Evolutionary conservation across 2,329 filamentous ascomycete genomes (phyloP).

Genomic region (Tolypocladium inflatum): DNA sequence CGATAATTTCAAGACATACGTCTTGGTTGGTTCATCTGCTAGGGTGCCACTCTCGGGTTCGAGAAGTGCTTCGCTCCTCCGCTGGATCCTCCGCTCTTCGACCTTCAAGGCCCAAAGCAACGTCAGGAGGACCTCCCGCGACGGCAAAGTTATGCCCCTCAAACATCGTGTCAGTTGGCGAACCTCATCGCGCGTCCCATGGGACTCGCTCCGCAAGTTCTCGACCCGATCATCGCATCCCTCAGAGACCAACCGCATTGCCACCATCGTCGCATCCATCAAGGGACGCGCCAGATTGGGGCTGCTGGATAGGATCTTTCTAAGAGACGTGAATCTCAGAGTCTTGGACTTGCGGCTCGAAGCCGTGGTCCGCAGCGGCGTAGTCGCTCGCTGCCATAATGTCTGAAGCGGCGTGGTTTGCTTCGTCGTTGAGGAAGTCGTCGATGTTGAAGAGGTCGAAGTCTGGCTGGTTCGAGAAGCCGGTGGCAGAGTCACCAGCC

Average conservation of each 20-base stretch:
- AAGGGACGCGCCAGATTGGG: conserved; percentile 65
- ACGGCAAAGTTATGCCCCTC: conserved; percentile 29
- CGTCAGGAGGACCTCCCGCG: conserved; percentile 37
- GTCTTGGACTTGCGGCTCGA: conserved; percentile 44
- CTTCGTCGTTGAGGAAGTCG: conserved; percentile 47
- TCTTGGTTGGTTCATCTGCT: conserved; percentile 12
- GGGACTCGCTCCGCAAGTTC: conserved; percentile 20
- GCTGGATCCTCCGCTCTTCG: conserved; percentile 27
- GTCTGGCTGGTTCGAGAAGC: conserved; percentile 29
- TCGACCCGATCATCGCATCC: conserved; percentile 37
- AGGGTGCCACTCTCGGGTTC: conserved; percentile 14
- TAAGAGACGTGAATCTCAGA: conserved; percentile 51
- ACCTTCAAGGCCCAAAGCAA: conserved; percentile 35
- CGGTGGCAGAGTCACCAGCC: conserved; percentile 48
- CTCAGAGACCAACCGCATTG: conserved; percentile 63
- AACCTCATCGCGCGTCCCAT: conserved; percentile 26
- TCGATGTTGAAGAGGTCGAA: conserved; percentile 41
- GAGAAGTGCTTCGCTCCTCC: conserved; percentile 10
- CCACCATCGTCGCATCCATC: conserved; percentile 63
- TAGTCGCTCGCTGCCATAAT: conserved; percentile 38
- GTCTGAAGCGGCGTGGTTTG: conserved; percentile 34
- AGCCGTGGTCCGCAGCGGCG: conserved; percentile 42
- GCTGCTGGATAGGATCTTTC: conserved; percentile 63
- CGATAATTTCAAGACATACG: conserved; percentile 13
- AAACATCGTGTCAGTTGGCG: conserved; percentile 26